A percentile compares a stretch with the other conserved stretches of the same genome.
phyloP scores from a whole-genome alignment of 495 filamentous ascomycete species.

The Pseudoneurospora amorphoporcata region DNA sequence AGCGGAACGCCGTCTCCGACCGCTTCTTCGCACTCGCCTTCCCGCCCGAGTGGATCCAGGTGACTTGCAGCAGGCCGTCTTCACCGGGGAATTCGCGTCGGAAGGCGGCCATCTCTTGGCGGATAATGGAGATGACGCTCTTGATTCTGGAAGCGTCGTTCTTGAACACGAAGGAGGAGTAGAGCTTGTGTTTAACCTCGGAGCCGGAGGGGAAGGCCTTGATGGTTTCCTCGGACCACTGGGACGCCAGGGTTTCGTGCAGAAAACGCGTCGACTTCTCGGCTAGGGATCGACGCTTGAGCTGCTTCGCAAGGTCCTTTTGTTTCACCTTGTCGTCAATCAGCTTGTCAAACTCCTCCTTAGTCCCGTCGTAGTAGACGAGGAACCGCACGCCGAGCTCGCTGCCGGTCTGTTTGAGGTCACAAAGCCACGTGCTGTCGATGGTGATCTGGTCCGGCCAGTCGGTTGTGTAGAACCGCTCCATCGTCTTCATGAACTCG shows the following conservation, averaged over 20 bases:
- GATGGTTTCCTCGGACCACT: constrained; percentile 20
- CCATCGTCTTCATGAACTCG: background rate
- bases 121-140: background rate
- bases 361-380: background rate
- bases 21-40: constrained; percentile 5
- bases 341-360: background rate
- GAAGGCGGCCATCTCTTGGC: background rate
- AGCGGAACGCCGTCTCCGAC: constrained; percentile 12
- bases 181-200: constrained; percentile 10
- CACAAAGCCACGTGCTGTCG: constrained; percentile 20
- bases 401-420: constrained; percentile 3
- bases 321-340: background rate
- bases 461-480: background rate
- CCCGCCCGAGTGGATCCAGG: constrained; percentile 2
- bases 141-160: background rate
- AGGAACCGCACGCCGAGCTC: background rate
- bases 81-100: background rate
- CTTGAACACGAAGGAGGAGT: constrained; percentile 9
- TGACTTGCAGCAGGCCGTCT: background rate
- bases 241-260: constrained; percentile 19
- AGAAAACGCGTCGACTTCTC: constrained; percentile 22
- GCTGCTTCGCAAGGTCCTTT: background rate
- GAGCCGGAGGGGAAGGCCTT: constrained; percentile 5
- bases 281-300: constrained; percentile 10
- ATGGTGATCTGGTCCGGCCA: constrained; percentile 13